These are phyloP conservation scores for Plasmodium chabaudi DNA, from an alignment of 169 alveolate genomes.

Conservation along the genomic window DNA sequence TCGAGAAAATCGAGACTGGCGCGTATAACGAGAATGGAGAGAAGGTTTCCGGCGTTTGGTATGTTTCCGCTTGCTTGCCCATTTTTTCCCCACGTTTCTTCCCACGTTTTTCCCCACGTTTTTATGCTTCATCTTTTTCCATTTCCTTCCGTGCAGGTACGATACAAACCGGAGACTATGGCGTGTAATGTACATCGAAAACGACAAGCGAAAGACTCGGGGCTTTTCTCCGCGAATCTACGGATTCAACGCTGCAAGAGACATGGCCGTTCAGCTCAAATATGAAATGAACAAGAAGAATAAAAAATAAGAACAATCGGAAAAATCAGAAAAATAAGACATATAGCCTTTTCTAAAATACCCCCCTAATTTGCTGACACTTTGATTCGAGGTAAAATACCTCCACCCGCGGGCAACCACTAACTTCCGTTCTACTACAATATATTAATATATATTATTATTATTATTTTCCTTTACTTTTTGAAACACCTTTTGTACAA, in stretches of 20 bases:
- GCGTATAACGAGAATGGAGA: slow-evolving; percentile 74
- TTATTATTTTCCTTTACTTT: too few species aligned
- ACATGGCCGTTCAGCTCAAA: slow-evolving; percentile 62
- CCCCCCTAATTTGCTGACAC: too few species aligned
- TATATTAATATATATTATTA: too few species aligned
- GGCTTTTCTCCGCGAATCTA: slow-evolving; percentile 72
- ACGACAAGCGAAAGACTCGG: slow-evolving; percentile 67
- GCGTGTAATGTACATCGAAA: slow-evolving; percentile 75
- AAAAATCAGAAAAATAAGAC: background rate
- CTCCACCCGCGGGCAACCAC: too few species aligned
- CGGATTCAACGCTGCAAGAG: slow-evolving; percentile 69
- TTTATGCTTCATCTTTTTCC: background rate
- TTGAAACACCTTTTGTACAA: background rate
- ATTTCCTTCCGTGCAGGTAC: slow-evolving; percentile 17
- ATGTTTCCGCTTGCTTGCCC: background rate
- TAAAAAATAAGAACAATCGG: slow-evolving; percentile 16
- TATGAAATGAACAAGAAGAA: slow-evolving; percentile 69
- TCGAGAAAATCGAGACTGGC: slow-evolving; percentile 55
- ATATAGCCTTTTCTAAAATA: too few species aligned
- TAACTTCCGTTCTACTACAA: too few species aligned
- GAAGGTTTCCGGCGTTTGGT: slow-evolving; percentile 71
- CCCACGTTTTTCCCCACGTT: too few species aligned
- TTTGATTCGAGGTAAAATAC: too few species aligned
- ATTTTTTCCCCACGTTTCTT: too few species aligned
- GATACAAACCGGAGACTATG: slow-evolving; percentile 70